Evolutionary conservation across 1,284 basidiomycete species (phyloP), one percentile per base, ranked within the genome.

Genomic region (Sutorius eximius): DNA sequence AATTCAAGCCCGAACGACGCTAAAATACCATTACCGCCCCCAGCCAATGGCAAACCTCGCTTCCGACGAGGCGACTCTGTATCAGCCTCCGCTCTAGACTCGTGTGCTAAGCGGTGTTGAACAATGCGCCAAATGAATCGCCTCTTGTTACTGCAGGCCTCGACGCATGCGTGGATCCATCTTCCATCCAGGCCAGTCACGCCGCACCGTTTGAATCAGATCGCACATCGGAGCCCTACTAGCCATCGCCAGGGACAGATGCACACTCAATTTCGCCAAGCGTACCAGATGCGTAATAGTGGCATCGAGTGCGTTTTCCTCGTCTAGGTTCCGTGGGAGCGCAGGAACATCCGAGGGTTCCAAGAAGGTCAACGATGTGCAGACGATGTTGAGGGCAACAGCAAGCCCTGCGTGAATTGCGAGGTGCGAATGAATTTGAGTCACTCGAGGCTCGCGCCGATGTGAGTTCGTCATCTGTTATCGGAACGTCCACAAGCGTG

Each of bases 231-330:
- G 16, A 29, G 24, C 8, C 7, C 18, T 24, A 24, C n/a, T n/a
- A 10, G 3, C 5, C 8, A 10, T 2, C 6, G 44, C 15, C 15
- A 57, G 24, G 12, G 18, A 9, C 22, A 56, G 33, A 20, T 13
- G 10, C 1, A 45, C 33, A n/a, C 37, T 43, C 37, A 61, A 9
- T 5, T 16, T 22, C 12, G n/a, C 30, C 44, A 62, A 45, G 18
- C 47, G 47, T 15, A 10, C 36, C 52, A 60, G 52, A 11, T 34
- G 20, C 8, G 38, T 13, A 18, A 56, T 49, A 22, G 6, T 34
- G 8, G 18, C 36, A 20, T 61, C 60, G 9, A 60, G 52, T 2
- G 60, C 52, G 16, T 43, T 37, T 16, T 52, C 57, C 12, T 56
- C 52, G 4, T 9, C 43, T 20, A 0, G 11, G 2, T 18, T 29